Evolutionary conservation across 768 basidiomycete genomes (phyloP).

Genomic region (Leccinum obscurum): DNA sequence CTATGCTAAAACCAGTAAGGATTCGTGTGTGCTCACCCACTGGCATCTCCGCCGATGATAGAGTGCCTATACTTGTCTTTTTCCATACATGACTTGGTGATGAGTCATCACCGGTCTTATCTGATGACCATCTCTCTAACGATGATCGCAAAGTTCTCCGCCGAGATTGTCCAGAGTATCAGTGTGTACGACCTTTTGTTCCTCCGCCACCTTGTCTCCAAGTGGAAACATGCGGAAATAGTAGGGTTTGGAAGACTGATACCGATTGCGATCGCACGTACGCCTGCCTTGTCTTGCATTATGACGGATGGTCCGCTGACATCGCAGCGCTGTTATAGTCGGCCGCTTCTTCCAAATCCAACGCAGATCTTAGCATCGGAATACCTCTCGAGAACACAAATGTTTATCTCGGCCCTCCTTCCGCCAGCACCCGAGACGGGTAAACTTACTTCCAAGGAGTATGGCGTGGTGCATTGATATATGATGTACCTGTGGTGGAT

Average conservation of each 20-base stretch:
- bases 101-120: constrained; percentile 39
- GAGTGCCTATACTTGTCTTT: constrained; percentile 53
- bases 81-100: constrained; percentile 54
- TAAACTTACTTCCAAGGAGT: constrained; percentile 24
- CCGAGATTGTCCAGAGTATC: constrained; percentile 33
- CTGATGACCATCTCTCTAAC: constrained; percentile 38
- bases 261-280: constrained; percentile 29
- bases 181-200: constrained; percentile 50
- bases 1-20: constrained; percentile 22
- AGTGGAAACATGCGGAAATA: constrained; percentile 24
- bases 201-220: constrained; percentile 42
- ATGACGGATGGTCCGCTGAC: constrained; percentile 4
- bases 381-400: constrained; percentile 57
- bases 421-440: constrained; percentile 35
- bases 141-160: constrained; percentile 39
- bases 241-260: constrained; percentile 34
- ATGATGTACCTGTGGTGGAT: constrained; percentile 53
- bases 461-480: constrained; percentile 43
- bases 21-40: constrained; percentile 36
- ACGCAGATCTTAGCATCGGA: constrained; percentile 38
- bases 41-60: constrained; percentile 49
- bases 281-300: constrained; percentile 11
- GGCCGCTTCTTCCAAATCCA: constrained; percentile 7
- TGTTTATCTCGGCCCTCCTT: constrained; percentile 61
- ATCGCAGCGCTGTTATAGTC: constrained; percentile 15